phyloP scores from a whole-genome alignment of 2,329 filamentous ascomycete species.

The Phialemoniopsis sp. region DNA sequence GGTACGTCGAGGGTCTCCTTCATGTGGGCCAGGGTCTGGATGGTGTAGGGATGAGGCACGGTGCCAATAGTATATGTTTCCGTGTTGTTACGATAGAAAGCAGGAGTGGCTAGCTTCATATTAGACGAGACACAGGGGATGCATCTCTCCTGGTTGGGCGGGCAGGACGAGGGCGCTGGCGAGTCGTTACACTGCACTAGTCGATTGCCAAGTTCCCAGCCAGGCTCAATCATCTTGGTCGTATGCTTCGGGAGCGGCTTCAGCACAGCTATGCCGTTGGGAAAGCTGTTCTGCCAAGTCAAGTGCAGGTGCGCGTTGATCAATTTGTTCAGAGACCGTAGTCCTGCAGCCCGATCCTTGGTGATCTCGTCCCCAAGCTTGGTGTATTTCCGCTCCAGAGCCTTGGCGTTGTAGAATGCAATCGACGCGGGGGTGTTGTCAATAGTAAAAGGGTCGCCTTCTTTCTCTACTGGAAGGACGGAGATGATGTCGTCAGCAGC shows the following conservation, averaged over 20 bases:
- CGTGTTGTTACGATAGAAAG: slow-evolving; percentile 67
- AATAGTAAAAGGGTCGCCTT: slow-evolving; percentile 54
- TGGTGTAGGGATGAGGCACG: slow-evolving; percentile 88
- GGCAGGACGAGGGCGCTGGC: slow-evolving; percentile 73
- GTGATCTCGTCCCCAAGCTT: slow-evolving; percentile 60
- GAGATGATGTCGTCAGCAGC: slow-evolving; percentile 60
- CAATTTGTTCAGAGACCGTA: slow-evolving; percentile 64
- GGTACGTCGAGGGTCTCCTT: slow-evolving; percentile 56
- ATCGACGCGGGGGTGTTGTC: slow-evolving; percentile 64
- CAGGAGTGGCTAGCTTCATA: slow-evolving; percentile 63
- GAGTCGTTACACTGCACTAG: slow-evolving; percentile 72
- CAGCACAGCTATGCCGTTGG: slow-evolving; percentile 72
- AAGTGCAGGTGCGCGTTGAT: slow-evolving; percentile 83
- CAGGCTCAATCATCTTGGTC: slow-evolving; percentile 65
- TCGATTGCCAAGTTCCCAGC: slow-evolving; percentile 67
- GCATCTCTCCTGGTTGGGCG: slow-evolving; percentile 75
- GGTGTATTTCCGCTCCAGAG: slow-evolving; percentile 62
- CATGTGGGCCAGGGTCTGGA: slow-evolving; percentile 63
- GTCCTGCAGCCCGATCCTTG: slow-evolving; percentile 53
- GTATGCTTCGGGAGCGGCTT: slow-evolving; percentile 77
- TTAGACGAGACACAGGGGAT: slow-evolving; percentile 65
- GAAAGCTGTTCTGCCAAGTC: slow-evolving; percentile 78
- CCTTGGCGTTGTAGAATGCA: slow-evolving; percentile 69
- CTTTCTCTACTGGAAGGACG: slow-evolving; percentile 13
- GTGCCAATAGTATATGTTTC: slow-evolving; percentile 77